A percentile compares a stretch with the other conserved stretches of the same genome.
phyloP scores from a whole-genome alignment of 192 early-diverging fungal genomes.

The Polychytrium aggregatum region DNA sequence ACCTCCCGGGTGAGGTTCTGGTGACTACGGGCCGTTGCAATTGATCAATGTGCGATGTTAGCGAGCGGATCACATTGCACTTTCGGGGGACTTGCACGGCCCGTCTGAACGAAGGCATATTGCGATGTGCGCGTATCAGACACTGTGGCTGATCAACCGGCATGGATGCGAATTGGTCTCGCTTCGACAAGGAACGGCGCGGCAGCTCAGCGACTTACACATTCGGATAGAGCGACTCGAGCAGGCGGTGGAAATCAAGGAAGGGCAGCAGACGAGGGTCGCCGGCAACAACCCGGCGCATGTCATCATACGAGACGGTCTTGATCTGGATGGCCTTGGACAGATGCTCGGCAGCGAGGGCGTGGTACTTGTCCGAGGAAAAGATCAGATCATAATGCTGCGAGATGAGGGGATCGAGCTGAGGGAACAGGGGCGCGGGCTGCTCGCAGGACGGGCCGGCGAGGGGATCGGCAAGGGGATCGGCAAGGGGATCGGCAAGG shows the following conservation, averaged over 20 bases:
- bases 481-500: no score
- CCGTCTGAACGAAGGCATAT: no score
- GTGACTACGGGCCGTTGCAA: conserved; percentile 7
- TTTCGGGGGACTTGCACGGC: no score
- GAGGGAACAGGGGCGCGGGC: conserved; percentile 2
- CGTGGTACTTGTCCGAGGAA: conserved; percentile 8
- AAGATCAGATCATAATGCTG: conserved; percentile 5
- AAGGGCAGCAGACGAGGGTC: conserved; percentile 6
- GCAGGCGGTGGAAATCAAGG: conserved; percentile 4
- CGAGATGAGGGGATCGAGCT: conserved; percentile 3
- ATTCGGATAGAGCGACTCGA: conserved; percentile 5
- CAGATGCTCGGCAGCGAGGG: conserved; percentile 11
- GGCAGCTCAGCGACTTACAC: no score
- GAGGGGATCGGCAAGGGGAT: no score
- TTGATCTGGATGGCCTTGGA: conserved; percentile 17
- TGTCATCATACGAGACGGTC: conserved; percentile 24
- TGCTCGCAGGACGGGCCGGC: conserved; percentile 9
- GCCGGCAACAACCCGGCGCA: conserved; percentile 8
- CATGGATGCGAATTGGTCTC: no score
- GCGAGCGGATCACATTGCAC: no score
- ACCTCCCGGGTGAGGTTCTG: conserved; percentile 6
- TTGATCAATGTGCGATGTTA: not conserved
- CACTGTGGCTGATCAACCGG: no score
- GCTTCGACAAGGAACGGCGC: no score
- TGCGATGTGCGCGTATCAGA: no score